Conservation (phyloP, 208 protist genomes). For the Naegleria gruberi region DNA sequence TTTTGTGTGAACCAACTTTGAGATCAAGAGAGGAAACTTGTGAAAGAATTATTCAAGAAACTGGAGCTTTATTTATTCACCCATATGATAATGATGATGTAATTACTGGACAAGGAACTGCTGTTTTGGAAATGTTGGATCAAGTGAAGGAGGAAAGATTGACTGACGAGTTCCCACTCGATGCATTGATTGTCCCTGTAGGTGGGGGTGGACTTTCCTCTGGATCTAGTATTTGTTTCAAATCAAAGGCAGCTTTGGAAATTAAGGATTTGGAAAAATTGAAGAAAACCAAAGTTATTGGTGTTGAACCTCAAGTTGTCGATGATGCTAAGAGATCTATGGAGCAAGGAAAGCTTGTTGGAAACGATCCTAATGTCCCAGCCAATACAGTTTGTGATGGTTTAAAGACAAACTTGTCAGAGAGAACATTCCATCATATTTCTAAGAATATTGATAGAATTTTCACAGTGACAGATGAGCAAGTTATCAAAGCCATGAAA, state of each 20-base stretch:
- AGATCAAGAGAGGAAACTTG: slow-evolving; percentile 20
- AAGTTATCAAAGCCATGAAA: slow-evolving; percentile 50
- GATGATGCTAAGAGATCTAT: slow-evolving; percentile 30
- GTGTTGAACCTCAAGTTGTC: slow-evolving; percentile 24
- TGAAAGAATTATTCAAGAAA: neutral
- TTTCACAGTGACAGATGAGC: slow-evolving; percentile 45
- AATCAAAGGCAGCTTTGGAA: slow-evolving; percentile 16
- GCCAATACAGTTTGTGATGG: slow-evolving; percentile 55
- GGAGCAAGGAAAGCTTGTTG: neutral
- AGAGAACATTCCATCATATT: slow-evolving; percentile 40
- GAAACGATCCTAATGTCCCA: neutral
- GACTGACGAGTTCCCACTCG: neutral
- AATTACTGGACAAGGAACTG: slow-evolving; percentile 57
- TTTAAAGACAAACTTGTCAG: slow-evolving; percentile 38
- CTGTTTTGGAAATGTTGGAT: slow-evolving; percentile 43
- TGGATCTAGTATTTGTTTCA: slow-evolving; percentile 23
- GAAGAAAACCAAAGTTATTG: slow-evolving; percentile 22
- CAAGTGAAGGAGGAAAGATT: slow-evolving; percentile 28
- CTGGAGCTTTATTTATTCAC: slow-evolving; percentile 37
- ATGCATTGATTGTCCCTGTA: slow-evolving; percentile 28
- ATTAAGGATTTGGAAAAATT: neutral
- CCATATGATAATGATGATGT: slow-evolving; percentile 45
- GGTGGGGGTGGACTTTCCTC: slow-evolving; percentile 32
- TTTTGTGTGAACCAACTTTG: slow-evolving; percentile 24
- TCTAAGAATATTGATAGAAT: slow-evolving; percentile 37